phyloP scores from a whole-genome alignment of 495 filamentous ascomycete genomes.

The Podospora anserina region DNA sequence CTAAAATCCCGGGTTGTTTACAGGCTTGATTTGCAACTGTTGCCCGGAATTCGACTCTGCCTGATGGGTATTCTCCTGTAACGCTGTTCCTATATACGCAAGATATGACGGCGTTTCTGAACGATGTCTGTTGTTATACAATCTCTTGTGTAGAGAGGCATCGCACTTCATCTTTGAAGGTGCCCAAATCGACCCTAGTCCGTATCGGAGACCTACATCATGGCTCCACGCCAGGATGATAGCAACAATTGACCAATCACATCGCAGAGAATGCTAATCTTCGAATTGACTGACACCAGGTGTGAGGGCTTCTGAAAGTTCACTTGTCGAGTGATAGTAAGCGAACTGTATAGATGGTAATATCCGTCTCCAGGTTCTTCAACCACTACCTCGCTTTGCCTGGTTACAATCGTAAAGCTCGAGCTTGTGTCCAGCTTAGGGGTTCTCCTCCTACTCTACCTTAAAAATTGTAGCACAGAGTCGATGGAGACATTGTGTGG shows the following conservation, averaged over 20 bases:
- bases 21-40: neutral
- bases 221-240: neutral
- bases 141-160: neutral
- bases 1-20: slow-evolving; percentile 14
- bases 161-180: neutral
- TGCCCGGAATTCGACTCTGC: neutral
- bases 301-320: neutral
- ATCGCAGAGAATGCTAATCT: slow-evolving; percentile 4
- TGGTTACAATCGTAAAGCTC: too few relatives aligned
- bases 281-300: neutral
- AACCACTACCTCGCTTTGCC: too few relatives aligned
- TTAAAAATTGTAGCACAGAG: too few relatives aligned
- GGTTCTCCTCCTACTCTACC: too few relatives aligned
- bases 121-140: neutral
- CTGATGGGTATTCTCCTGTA: neutral
- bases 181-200: neutral
- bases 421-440: too few relatives aligned
- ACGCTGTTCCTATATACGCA: neutral
- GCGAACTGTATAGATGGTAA: too few relatives aligned
- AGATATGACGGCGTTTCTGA: neutral
- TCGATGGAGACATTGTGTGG: too few relatives aligned
- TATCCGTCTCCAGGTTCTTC: too few relatives aligned
- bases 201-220: neutral
- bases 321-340: neutral
- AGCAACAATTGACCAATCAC: slow-evolving; percentile 5